Percentiles rank a stretch among this genome's conserved stretches.
Evolutionary conservation across 2,329 filamentous ascomycete species (phyloP).

Genomic region (Fusarium sp.): DNA sequence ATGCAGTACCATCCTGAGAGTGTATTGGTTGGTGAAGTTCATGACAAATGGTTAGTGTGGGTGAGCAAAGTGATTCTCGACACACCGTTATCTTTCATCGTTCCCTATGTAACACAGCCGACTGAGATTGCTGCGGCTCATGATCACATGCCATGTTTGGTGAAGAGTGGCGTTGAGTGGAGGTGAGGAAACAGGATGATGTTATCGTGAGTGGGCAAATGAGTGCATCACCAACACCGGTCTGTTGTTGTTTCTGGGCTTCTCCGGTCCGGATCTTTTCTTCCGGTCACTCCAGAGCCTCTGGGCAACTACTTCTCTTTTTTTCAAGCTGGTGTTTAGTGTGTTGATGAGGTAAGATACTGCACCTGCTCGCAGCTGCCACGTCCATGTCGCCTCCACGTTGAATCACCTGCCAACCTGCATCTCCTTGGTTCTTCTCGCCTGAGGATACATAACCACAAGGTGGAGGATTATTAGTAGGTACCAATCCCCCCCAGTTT

Average conservation of each 20-base stretch:
- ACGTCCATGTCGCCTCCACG: slow-evolving; percentile 25
- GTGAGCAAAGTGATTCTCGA: slow-evolving; percentile 10
- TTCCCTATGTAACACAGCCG: slow-evolving; percentile 2
- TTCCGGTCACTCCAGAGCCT: slow-evolving; percentile 2
- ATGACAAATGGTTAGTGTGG: slow-evolving; percentile 6
- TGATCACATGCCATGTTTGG: slow-evolving; percentile 14
- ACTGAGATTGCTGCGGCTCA: background rate
- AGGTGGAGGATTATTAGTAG: background rate
- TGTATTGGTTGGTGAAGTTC: slow-evolving; percentile 17
- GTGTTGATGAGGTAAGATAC: background rate
- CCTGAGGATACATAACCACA: slow-evolving; percentile 30
- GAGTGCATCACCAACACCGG: slow-evolving; percentile 1
- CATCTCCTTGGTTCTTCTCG: slow-evolving; percentile 24
- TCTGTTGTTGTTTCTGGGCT: slow-evolving; percentile 5
- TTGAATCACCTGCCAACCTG: slow-evolving; percentile 23
- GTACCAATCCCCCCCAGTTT: slow-evolving; percentile 2
- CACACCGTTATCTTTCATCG: slow-evolving; percentile 17
- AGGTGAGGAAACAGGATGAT: slow-evolving; percentile 1
- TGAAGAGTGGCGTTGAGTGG: background rate
- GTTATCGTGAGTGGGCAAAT: slow-evolving; percentile 7
- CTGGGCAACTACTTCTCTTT: background rate
- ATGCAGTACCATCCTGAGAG: slow-evolving; percentile 23
- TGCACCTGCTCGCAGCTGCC: slow-evolving; percentile 38
- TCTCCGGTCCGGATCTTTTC: slow-evolving; percentile 3
- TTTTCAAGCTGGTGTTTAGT: background rate